Conservation (phyloP, 2,329 filamentous ascomycete genomes). For the Fusarium guadeloupense region DNA sequence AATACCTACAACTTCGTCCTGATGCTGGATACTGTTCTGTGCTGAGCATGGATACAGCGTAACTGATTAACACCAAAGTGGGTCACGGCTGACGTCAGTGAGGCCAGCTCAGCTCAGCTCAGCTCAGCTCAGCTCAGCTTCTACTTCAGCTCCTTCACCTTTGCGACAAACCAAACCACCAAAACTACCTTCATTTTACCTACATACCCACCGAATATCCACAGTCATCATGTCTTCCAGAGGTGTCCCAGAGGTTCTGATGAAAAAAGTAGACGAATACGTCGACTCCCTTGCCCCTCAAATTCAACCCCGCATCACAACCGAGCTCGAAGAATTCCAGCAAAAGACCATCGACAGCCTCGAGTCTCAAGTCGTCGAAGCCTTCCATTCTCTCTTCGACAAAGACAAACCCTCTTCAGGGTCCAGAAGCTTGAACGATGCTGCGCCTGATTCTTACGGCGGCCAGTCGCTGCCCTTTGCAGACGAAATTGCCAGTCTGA, state of each 20-base stretch:
- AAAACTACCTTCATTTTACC: constrained; percentile 6
- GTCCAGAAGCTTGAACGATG: constrained; percentile 46
- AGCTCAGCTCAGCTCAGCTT: constrained; percentile 5
- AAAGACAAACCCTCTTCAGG: constrained; percentile 43
- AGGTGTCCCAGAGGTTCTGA: constrained; percentile 54
- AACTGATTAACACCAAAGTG: too few relatives aligned
- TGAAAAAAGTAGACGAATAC: constrained; percentile 57
- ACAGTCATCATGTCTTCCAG: constrained; percentile 47
- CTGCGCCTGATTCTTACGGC: constrained; percentile 54
- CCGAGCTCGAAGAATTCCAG: constrained; percentile 56
- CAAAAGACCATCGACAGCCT: constrained; percentile 56
- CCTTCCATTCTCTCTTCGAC: constrained; percentile 56
- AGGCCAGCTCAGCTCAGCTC: constrained; percentile 12
- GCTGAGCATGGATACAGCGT: too few relatives aligned
- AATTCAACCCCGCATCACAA: constrained; percentile 57
- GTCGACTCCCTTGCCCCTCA: constrained; percentile 58
- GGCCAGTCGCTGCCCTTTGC: constrained; percentile 55
- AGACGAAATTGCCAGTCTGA: constrained; percentile 55
- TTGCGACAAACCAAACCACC: too few relatives aligned
- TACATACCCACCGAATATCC: neutral
- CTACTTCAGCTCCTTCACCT: neutral
- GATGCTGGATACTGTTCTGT: too few relatives aligned
- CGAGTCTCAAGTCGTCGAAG: constrained; percentile 56
- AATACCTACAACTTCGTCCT: too few relatives aligned
- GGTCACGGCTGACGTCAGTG: constrained; percentile 29